Percentiles rank a stretch among this genome's conserved stretches.
Evolutionary conservation across 768 basidiomycete genomes (phyloP).

Genomic region (Pholiota microspora): DNA sequence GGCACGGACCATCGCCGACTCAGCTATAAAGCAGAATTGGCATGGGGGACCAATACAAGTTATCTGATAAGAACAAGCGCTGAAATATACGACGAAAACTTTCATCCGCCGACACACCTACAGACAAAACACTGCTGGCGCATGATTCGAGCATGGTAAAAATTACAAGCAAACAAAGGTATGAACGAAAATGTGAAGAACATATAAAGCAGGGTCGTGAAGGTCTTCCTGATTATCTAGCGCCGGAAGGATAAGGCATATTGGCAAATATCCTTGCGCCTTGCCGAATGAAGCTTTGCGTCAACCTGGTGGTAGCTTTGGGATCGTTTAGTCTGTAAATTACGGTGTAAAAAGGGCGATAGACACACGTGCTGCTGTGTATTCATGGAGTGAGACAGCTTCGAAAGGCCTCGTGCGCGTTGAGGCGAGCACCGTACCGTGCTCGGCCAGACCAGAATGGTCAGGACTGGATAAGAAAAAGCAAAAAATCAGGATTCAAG

Average conservation of each 20-base stretch:
- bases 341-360: constrained; percentile 12
- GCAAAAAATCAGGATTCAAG: constrained; percentile 3
- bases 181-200: neutral
- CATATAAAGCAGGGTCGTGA: neutral
- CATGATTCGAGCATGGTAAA: neutral
- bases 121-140: neutral
- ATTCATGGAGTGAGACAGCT: constrained; percentile 69
- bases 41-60: neutral
- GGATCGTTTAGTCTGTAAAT: constrained; percentile 10
- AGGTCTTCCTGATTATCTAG: neutral
- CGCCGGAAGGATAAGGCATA: constrained; percentile 8
- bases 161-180: neutral
- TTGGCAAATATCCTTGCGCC: constrained; percentile 50
- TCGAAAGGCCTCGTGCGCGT: constrained; percentile 77
- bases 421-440: constrained; percentile 67
- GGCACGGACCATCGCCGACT: too few relatives aligned
- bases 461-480: constrained; percentile 30
- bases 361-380: constrained; percentile 77
- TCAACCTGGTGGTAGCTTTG: constrained; percentile 46
- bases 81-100: neutral
- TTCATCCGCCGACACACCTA: neutral
- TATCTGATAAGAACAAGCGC: neutral
- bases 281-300: constrained; percentile 52
- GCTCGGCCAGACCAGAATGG: constrained; percentile 52
- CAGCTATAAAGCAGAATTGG: neutral